Evolutionary conservation across 2,329 filamentous ascomycete genomes (phyloP).

Genomic region (Arthroderma sp.): DNA sequence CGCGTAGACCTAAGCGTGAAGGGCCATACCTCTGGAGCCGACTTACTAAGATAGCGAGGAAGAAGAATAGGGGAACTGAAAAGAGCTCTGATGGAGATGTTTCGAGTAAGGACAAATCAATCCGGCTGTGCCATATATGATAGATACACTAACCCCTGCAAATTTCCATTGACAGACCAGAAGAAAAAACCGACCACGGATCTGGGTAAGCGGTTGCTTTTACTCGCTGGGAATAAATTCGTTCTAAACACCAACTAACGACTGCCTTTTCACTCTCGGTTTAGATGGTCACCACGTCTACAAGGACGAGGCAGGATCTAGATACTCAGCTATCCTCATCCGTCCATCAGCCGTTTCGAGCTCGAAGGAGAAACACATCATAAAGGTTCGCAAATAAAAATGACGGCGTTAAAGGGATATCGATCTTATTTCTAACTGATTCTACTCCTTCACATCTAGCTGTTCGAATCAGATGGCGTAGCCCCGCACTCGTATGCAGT

Average conservation of each 20-base stretch:
- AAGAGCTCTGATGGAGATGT: neutral
- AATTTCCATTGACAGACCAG: neutral
- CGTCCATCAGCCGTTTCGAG: slow-evolving; percentile 38
- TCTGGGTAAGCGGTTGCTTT: neutral
- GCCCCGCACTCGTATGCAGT: slow-evolving; percentile 49
- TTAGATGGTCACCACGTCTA: slow-evolving; percentile 53
- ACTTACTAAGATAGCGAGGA: slow-evolving; percentile 21
- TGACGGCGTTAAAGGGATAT: no score
- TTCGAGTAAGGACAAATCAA: no score
- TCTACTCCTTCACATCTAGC: slow-evolving; percentile 30
- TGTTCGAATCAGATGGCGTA: slow-evolving; percentile 50
- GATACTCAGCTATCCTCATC: slow-evolving; percentile 49
- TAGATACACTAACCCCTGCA: no score
- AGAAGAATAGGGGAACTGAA: slow-evolving; percentile 14
- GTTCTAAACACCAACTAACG: no score
- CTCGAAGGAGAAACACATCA: slow-evolving; percentile 43
- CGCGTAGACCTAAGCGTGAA: slow-evolving; percentile 21
- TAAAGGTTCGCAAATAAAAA: slow-evolving; percentile 39
- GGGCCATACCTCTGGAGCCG: slow-evolving; percentile 19
- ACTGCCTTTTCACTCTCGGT: neutral
- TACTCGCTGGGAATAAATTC: neutral
- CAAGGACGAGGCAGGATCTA: slow-evolving; percentile 47
- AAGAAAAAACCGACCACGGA: neutral
- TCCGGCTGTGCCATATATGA: no score
- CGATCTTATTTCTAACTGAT: slow-evolving; percentile 2